Evolutionary conservation across 73 alveolate species (phyloP), one percentile per base, ranked within the genome.

Genomic region (Effrenium voratum): DNA sequence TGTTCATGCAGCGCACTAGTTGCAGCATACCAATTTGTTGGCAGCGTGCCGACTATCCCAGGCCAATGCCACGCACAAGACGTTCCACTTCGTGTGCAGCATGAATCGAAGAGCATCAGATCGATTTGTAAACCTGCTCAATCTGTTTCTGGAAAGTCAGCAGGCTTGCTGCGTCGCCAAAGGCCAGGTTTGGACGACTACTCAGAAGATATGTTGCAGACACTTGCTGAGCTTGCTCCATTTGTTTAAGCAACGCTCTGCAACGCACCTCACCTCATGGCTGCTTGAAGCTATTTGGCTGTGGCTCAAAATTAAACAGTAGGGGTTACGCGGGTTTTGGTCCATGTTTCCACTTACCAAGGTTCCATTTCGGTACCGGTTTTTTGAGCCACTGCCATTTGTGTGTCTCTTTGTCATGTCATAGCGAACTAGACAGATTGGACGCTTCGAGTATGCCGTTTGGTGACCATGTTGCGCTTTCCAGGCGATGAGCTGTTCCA

Each of bases 61-160:
- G 95, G 96, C 96, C n/a, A 36, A 75, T 34, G 96, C 87, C 43
- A 50, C 96, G 43, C 96, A 90, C 96, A 90, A 90, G 96, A 90
- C 96, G 43, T 90, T 66, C 52, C 96, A 90, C 73, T 90, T 90
- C 36, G 96, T 90, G 52, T 90, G 96, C 45, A 43, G 73, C 49
- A 90, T 90, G 86, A 66, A 57, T 72, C 87, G 75, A 12, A 76
- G 73, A 15, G 86, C 96, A 24, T 90, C 96, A 1, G 96, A 90
- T 36, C 96, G 96, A 40, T 50, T 90, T 26, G 96, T 90, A 73
- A 66, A 90, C 82, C 96, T 90, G 84, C 86, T 90, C 34, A 90
- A 90, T 75, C 96, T 66, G 87, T 90, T 90, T 55, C 55, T 90
- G 87, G 96, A 90, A 66, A 75, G 75, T 52, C 96, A 90, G 55